Conservation (phyloP, 805 yeast genomes). For the Candida parachauliodes region DNA sequence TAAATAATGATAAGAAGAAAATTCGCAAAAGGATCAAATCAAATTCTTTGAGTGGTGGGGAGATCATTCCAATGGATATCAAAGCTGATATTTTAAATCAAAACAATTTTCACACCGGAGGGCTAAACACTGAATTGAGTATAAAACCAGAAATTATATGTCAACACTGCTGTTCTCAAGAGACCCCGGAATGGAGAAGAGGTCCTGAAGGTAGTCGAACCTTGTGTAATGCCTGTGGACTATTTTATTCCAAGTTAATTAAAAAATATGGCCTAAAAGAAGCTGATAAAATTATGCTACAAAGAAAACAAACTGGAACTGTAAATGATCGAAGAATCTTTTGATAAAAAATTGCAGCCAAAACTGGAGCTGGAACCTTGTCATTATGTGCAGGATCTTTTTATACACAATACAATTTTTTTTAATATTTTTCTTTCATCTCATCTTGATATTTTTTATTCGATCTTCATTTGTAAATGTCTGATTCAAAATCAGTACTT, state of each 20-base stretch:
- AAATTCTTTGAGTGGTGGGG: constrained; percentile 9
- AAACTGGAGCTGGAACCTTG: too few species aligned
- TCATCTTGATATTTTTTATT: neutral
- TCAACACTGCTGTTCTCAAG: constrained; percentile 65
- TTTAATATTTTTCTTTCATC: constrained; percentile 1
- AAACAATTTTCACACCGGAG: constrained; percentile 10
- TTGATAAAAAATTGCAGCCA: constrained; percentile 6
- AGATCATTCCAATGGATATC: constrained; percentile 10
- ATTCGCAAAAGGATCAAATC: constrained; percentile 5
- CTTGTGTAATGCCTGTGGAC: constrained; percentile 89
- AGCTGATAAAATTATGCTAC: constrained; percentile 35
- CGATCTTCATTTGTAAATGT: constrained; percentile 7
- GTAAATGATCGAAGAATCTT: constrained; percentile 19
- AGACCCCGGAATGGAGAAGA: constrained; percentile 90
- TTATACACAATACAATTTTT: neutral
- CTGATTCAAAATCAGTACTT: constrained; percentile 23
- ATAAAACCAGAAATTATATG: constrained; percentile 14
- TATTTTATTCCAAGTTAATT: constrained; percentile 62
- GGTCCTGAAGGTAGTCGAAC: constrained; percentile 85
- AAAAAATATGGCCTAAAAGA: constrained; percentile 43
- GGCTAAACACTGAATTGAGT: constrained; percentile 17
- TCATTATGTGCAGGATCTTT: too few species aligned
- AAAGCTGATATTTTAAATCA: neutral
- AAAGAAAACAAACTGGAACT: constrained; percentile 17
- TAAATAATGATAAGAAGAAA: constrained; percentile 3